Percentiles rank a stretch among this genome's conserved stretches.
Conservation (phyloP, 306 rosid genomes). For the Vigna nakashimae region DNA sequence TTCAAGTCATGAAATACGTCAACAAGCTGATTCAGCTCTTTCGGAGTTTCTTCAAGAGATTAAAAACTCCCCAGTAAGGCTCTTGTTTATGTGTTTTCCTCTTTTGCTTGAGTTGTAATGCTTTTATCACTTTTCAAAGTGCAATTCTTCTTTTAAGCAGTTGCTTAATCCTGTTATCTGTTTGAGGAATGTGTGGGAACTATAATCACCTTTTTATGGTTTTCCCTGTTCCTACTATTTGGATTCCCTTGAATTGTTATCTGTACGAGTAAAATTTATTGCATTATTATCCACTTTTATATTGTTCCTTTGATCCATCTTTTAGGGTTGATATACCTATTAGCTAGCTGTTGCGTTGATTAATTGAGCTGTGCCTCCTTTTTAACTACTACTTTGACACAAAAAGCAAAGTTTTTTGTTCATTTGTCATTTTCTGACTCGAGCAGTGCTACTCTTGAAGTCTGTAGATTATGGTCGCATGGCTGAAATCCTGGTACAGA, state of each 20-base stretch:
- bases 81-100: slow-evolving; percentile 41
- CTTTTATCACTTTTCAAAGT: slow-evolving; percentile 38
- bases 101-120: slow-evolving; percentile 53
- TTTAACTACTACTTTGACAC: slow-evolving; percentile 41
- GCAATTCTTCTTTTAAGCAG: slow-evolving; percentile 31
- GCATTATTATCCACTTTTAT: slow-evolving; percentile 13
- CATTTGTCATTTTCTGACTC: slow-evolving; percentile 96
- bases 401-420: slow-evolving; percentile 58
- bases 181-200: slow-evolving; percentile 18
- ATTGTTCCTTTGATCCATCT: neutral
- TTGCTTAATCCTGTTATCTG: neutral
- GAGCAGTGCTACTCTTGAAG: slow-evolving; percentile 99
- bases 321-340: slow-evolving; percentile 13
- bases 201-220: neutral
- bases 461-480: slow-evolving; percentile 99
- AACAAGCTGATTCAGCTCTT: slow-evolving; percentile 99
- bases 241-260: slow-evolving; percentile 9
- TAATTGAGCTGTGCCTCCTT: slow-evolving; percentile 14
- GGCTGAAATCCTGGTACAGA: slow-evolving; percentile 97
- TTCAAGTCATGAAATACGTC: slow-evolving; percentile 95
- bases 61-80: slow-evolving; percentile 97
- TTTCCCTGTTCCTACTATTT: neutral
- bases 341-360: slow-evolving; percentile 24
- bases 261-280: slow-evolving; percentile 1
- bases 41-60: slow-evolving; percentile 99